These are phyloP conservation scores for Cardamine resedifolia DNA, from an alignment of 345 rosid genomes.

Conservation along the genomic window DNA sequence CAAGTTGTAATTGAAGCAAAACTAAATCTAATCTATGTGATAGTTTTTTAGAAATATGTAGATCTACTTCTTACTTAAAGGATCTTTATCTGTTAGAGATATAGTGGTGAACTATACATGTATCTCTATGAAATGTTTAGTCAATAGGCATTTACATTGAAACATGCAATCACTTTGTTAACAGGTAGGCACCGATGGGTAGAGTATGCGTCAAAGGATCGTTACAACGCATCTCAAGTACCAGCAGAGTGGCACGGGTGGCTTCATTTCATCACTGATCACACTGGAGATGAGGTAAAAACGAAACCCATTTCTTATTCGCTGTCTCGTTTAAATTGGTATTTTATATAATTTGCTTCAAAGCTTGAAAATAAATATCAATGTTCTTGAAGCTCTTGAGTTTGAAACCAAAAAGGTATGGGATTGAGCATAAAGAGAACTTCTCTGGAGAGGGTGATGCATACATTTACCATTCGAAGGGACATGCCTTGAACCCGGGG, in stretches of 20 bases:
- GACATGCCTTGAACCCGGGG: conserved; percentile 87
- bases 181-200: conserved; percentile 97
- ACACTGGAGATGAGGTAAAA: conserved; percentile 91
- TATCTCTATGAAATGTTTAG: not conserved
- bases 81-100: conserved; percentile 4
- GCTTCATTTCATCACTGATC: conserved; percentile 93
- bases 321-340: not conserved
- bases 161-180: conserved; percentile 11
- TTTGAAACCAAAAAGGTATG: conserved; percentile 89
- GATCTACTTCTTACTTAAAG: not conserved
- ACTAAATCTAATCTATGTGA: not conserved
- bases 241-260: conserved; percentile 99
- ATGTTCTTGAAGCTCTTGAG: conserved; percentile 62
- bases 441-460: conserved; percentile 88
- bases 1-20: not conserved
- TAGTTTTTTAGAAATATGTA: not conserved
- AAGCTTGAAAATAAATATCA: not conserved
- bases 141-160: conserved; percentile 3
- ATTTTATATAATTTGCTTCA: not conserved
- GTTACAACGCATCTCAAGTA: conserved; percentile 96
- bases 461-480: conserved; percentile 87
- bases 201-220: conserved; percentile 78
- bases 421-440: conserved; percentile 84
- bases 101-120: not conserved
- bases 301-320: not conserved